phyloP scores from a whole-genome alignment of 2,329 filamentous ascomycete genomes.

The Neophaeococcomyces aloes region DNA sequence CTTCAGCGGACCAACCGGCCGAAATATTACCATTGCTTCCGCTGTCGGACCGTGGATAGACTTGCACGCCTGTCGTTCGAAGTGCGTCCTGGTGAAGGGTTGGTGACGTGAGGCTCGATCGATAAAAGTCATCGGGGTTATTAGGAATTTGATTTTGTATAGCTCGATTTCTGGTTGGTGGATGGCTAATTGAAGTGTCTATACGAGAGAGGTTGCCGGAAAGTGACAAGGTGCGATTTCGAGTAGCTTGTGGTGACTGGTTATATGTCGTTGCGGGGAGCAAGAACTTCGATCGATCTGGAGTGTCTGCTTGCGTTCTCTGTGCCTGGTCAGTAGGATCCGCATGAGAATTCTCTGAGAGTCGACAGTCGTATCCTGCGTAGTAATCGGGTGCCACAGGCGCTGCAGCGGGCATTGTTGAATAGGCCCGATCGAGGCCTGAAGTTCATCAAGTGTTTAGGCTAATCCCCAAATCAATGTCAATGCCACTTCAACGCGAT shows the following conservation, averaged over 20 bases:
- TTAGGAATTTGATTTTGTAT: conserved; percentile 24
- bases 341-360: conserved; percentile 19
- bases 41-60: conserved; percentile 14
- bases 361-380: conserved; percentile 15
- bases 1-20: not conserved
- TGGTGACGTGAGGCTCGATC: conserved; percentile 25
- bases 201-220: conserved; percentile 15
- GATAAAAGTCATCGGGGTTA: conserved; percentile 44
- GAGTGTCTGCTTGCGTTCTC: conserved; percentile 12
- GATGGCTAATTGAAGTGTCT: conserved; percentile 17
- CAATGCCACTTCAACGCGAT: too few relatives aligned
- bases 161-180: conserved; percentile 18
- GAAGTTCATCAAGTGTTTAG: not conserved
- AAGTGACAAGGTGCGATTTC: conserved; percentile 8
- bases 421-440: not conserved
- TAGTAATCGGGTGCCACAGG: conserved; percentile 16
- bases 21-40: conserved; percentile 6
- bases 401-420: conserved; percentile 17
- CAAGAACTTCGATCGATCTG: conserved; percentile 14
- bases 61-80: conserved; percentile 11
- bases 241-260: not conserved
- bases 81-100: conserved; percentile 21
- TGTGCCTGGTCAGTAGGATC: conserved; percentile 15
- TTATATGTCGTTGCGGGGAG: conserved; percentile 19
- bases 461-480: too few relatives aligned